These are phyloP conservation scores for Solanum arcanum DNA, from an alignment of 257 asterid species.

Conservation along the genomic window DNA sequence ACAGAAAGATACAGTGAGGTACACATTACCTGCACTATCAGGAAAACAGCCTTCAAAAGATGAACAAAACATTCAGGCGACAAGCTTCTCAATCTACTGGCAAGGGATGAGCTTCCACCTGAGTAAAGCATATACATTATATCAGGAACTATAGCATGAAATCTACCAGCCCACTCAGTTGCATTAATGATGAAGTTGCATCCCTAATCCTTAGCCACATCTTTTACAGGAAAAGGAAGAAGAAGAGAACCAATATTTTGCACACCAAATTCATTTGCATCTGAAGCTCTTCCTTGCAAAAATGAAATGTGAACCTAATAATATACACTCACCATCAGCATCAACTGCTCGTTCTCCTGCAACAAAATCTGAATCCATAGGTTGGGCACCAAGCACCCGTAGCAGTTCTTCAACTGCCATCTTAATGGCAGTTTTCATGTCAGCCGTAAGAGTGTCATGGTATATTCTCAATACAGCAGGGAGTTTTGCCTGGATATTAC, in stretches of 20 bases:
- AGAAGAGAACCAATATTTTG: not conserved
- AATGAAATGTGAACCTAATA: not conserved
- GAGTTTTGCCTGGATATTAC: slow-evolving; percentile 66
- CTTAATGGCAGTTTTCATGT: slow-evolving; percentile 81
- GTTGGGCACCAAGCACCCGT: slow-evolving; percentile 28
- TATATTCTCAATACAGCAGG: slow-evolving; percentile 92
- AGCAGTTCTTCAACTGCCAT: slow-evolving; percentile 69
- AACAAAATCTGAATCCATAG: slow-evolving; percentile 58
- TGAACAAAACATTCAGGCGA: slow-evolving; percentile 84
- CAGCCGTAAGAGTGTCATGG: slow-evolving; percentile 81
- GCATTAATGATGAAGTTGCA: not conserved
- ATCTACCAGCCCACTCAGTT: not conserved
- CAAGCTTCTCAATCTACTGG: slow-evolving; percentile 77
- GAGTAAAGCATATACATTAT: not conserved
- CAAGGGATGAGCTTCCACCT: slow-evolving; percentile 93
- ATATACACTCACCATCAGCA: slow-evolving; percentile 58
- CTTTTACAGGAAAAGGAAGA: not conserved
- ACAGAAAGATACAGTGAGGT: slow-evolving; percentile 10
- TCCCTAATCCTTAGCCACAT: not conserved
- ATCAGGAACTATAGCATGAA: not conserved
- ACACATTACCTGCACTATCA: slow-evolving; percentile 86
- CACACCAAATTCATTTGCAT: not conserved
- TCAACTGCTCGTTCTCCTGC: slow-evolving; percentile 72
- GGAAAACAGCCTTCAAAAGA: slow-evolving; percentile 78
- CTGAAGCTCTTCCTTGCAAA: not conserved